These are phyloP conservation scores for Tuber umbilicatum DNA, from an alignment of 495 filamentous ascomycete genomes.

Conservation along the genomic window DNA sequence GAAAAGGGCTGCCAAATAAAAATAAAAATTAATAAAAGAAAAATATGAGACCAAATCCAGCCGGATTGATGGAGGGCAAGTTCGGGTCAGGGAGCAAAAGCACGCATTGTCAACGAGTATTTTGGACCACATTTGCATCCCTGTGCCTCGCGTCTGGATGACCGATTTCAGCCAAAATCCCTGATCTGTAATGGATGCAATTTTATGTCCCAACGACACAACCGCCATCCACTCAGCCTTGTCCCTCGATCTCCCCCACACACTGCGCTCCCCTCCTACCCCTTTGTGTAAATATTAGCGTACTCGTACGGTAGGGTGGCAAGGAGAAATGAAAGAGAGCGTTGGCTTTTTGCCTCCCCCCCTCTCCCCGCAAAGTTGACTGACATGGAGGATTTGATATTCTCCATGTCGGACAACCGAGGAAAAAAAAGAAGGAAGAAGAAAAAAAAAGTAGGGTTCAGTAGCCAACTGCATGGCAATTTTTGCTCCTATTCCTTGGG, in stretches of 20 bases:
- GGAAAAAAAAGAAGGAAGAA: background rate
- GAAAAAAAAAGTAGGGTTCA: background rate
- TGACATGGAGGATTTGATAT: background rate
- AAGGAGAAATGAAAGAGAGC: background rate
- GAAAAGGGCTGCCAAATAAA: background rate
- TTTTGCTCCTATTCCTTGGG: background rate
- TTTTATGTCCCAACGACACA: conserved; percentile 31
- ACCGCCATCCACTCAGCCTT: conserved; percentile 22
- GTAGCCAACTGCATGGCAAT: background rate
- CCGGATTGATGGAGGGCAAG: background rate
- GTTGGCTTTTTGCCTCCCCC: background rate
- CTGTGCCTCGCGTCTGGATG: background rate
- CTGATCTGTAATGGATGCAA: conserved; percentile 28
- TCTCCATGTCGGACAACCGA: background rate
- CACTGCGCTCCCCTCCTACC: background rate
- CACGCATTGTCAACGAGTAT: background rate
- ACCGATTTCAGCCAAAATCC: conserved; percentile 33
- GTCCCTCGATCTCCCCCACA: background rate
- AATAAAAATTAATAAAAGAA: conserved; percentile 11
- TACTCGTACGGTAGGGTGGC: background rate
- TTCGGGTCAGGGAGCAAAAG: background rate
- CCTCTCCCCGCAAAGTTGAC: background rate
- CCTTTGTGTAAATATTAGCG: conserved; percentile 4
- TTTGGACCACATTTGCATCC: conserved; percentile 11
- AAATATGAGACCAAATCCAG: conserved; percentile 1